Base-by-base conservation (phyloP, 805 yeast species). In the Starmerella stigmatis region DNA sequence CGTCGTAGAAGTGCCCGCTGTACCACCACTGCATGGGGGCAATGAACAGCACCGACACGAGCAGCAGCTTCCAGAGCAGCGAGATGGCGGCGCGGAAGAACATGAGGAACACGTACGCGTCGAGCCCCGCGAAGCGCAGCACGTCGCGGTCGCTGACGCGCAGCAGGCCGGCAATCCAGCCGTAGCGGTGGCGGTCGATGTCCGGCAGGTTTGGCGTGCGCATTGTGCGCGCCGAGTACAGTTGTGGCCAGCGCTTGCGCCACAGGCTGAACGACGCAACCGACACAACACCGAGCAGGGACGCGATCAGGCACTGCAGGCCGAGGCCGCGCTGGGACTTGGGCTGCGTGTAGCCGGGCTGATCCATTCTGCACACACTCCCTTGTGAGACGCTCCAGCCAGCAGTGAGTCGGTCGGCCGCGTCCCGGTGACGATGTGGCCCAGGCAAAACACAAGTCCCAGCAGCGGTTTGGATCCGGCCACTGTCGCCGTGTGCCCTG, bases 61-160 rank as follows among this genome's bases (percentile, higher is more conserved):
- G 47, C 38, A 84, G 72, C 57, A 86, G 79, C 1, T 74, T 64
- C 2, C 75, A 63, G 20, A 89, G 63, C 8, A 84, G 66, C 59
- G 76, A 76, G 40, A 88, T 83, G 49, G 92, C 75, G 83, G 86
- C 84, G 49, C 83, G 80, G 72, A 92, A 92, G 60, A 89, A 88
- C 3, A 86, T 86, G 26, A 89, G 64, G 58, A 84, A 89, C 39
- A 92, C 97, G 64, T 75, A 86, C 0, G 96, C 96, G 65, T 89
- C 98, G 35, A 89, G 64, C 0, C 98, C 98, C 2, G 96, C 95
- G 57, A 79, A 81, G 49, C 86, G 89, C 41, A 89, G 69, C 2
- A 92, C 74, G 47, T 86, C 86, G 13, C 74, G 70, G 54, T 89
- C 97, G 21, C 72, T 68, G 16, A 88, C 77, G 11, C 63, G 62